Conservation (phyloP, 805 yeast species). For the Dipodascopsis tothii region DNA sequence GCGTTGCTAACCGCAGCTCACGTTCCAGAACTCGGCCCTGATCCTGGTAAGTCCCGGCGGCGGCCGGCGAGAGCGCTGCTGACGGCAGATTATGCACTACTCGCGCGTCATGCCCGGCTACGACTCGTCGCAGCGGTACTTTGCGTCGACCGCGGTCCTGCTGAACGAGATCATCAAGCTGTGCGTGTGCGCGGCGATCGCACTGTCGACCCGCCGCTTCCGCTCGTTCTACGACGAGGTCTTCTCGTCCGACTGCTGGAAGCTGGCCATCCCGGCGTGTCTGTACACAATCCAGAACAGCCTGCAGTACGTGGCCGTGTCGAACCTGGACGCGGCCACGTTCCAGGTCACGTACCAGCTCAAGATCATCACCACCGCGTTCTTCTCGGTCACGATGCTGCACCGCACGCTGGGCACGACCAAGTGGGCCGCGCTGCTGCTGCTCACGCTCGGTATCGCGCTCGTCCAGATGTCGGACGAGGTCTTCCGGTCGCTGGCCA, state of each 20-base stretch:
- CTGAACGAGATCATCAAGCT: conserved; percentile 36
- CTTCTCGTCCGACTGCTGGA: conserved; percentile 35
- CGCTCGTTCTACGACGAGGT: conserved; percentile 27
- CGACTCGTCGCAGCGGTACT: conserved; percentile 28
- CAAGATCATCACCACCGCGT: conserved; percentile 38
- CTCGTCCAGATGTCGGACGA: conserved; percentile 35
- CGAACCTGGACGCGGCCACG: conserved; percentile 38
- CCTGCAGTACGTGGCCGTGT: conserved; percentile 38
- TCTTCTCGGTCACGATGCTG: conserved; percentile 36
- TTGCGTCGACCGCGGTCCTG: conserved; percentile 37
- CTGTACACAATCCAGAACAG: conserved; percentile 35
- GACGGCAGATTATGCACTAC: conserved; percentile 33
- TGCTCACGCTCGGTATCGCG: conserved; percentile 36
- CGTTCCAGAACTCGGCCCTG: conserved; percentile 36
- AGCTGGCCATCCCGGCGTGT: conserved; percentile 36
- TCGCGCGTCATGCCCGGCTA: conserved; percentile 37
- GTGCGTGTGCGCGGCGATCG: conserved; percentile 28
- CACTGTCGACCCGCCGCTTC: conserved; percentile 14
- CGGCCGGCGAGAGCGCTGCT: not conserved
- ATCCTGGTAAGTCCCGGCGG: conserved; percentile 29
- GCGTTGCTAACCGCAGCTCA: conserved; percentile 23
- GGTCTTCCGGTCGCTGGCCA: conserved; percentile 18
- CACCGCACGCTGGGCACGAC: conserved; percentile 29
- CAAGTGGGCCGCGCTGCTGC: conserved; percentile 35
- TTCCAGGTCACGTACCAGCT: conserved; percentile 40